Base-by-base conservation (phyloP, 129 eudicot species). In the Ambrosia artemisiifolia region DNA sequence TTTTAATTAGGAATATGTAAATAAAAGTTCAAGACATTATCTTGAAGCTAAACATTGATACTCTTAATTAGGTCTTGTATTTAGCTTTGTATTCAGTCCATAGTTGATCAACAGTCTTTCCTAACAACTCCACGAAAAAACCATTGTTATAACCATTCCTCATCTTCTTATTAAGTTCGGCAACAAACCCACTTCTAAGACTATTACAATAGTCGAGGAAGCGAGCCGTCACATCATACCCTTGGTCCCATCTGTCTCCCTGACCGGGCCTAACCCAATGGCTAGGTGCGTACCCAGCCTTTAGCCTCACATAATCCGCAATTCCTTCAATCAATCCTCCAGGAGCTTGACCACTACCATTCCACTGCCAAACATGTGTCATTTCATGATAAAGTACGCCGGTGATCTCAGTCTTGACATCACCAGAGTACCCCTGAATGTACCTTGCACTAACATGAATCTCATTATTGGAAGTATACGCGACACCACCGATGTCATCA, bases 341-440 rank as follows among this genome's bases (percentile, higher is more conserved):
- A 0, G 83, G 86, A 3, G 90, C 88, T 8, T 79, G 42, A 0
- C 83, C 84, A 10, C 81, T 83, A 12, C 97, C 96, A 46, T 80
- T 75, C 92, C 95, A 87, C 70, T 87, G 96, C 90, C 93, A 92
- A 7, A 89, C 57, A 8, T 92, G 96, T 0, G 83, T 56, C 88
- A 81, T 83, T 47, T 92, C 95, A 36, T 87, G 96, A 76, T 89
- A 83, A 3, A 92, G 18, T 2, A 92, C 81, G 1, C 92, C 87
- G 2, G 88, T 82, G 62, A 86, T 36, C 79, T 83, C 96, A 2
- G 16, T 70, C 59, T 51, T 87, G 3, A 85, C 78, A 48, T 86
- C 75, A 0, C 89, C 95, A 0, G 77, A 24, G 67, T 79, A 85
- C 2, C 82, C 76, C 2, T 65, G 35, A 11, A 88, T 54, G 67